Base-by-base conservation (phyloP, 768 basidiomycete genomes). In the Lanmaoa rubissima region DNA sequence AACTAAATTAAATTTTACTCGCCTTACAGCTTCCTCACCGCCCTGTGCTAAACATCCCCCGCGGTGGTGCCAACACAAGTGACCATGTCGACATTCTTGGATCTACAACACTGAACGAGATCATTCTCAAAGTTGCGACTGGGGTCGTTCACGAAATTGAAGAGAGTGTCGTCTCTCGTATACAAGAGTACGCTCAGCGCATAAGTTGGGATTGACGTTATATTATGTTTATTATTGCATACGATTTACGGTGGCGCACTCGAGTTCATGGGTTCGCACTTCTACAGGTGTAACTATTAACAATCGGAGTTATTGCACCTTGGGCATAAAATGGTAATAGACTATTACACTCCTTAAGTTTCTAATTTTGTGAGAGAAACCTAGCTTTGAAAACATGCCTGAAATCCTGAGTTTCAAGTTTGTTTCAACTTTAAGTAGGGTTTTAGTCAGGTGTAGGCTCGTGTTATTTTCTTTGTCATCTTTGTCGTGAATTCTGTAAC, bases 21-120 rank as follows among this genome's bases (percentile, higher is more conserved):
- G 54, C 47, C 64, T 66, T 48, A 55, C 59, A 92, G 89, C 79
- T 93, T 53, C 86, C 87, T 47, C 95, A 98, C 75, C 79, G 78
- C 12, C 95, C 94, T 9, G 77, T 85, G 46, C 60, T 76, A 53
- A 84, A 72, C 41, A 91, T 83, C 61, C 96, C 83, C 49, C 83
- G 96, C 31, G 96, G 97, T 40, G 97, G 95, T 1, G 91, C 94
- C 3, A 90, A 88, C 58, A 96, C 95, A 1, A 85, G 89, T 46
- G 92, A 96, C 69, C 93, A 97, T 65, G 86, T 98, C 35, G 95
- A 92, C 70, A 83, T 92, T 52, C 78, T 87, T 26, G 85, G 95
- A 8, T 87, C 91, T 11, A 88, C 84, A 0, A 80, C 82, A 13
- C 67, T 98, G 56, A 98, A 96, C 70, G 90, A 94, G 69, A 85